phyloP scores from a whole-genome alignment of 768 basidiomycete genomes.

The Kwoniella botswanensis region DNA sequence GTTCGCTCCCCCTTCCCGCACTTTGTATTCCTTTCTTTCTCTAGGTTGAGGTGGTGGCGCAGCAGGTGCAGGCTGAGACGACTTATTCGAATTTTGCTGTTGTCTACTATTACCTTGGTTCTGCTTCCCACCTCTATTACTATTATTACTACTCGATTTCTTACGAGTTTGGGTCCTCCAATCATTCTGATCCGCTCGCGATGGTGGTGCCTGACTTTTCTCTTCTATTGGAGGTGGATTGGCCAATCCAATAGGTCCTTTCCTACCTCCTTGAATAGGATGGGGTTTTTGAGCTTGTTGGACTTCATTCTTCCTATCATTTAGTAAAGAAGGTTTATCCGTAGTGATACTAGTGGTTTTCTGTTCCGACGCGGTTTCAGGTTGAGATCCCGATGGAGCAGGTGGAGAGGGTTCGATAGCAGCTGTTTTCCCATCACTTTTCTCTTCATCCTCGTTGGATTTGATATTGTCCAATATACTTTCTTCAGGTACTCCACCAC shows the following conservation, averaged over 20 bases:
- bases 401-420: conserved; percentile 14
- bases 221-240: conserved; percentile 35
- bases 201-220: background rate
- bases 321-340: conserved; percentile 8
- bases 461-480: conserved; percentile 12
- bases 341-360: background rate
- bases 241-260: conserved; percentile 42
- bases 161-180: conserved; percentile 7
- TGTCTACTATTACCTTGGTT: background rate
- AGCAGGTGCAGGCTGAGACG: background rate
- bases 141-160: background rate
- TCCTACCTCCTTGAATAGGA: conserved; percentile 37
- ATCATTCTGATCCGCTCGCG: conserved; percentile 10
- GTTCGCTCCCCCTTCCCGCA: conserved; percentile 41
- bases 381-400: conserved; percentile 4
- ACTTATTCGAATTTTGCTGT: background rate
- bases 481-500: conserved; percentile 24
- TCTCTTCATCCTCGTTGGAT: background rate
- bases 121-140: background rate
- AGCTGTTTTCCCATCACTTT: background rate
- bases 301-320: conserved; percentile 22
- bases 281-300: conserved; percentile 21
- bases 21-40: conserved; percentile 43
- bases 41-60: conserved; percentile 19
- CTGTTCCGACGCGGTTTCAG: conserved; percentile 11